Evolutionary conservation across 148 eudicot species (phyloP), one percentile per base, ranked within the genome.

Genomic region (Diospyros kaki): DNA sequence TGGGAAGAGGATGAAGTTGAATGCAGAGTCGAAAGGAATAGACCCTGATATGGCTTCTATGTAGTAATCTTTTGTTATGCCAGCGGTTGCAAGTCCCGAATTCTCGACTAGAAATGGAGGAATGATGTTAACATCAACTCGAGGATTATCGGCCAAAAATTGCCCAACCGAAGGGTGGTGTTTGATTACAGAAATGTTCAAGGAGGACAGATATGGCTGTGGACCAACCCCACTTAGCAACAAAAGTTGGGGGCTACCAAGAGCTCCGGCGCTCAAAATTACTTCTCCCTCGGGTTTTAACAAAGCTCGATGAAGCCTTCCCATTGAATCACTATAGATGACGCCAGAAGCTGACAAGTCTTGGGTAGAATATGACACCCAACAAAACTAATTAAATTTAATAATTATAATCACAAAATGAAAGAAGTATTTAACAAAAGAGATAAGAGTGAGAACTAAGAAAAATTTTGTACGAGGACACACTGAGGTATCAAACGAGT

Each of bases 201-300:
- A 41, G 53, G 84, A 12, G 13, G 12, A 75, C 2, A 89, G 84
- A n/a, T 86, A 81, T 46, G 76, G 59, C 28, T 6, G 1, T 9
- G 89, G 92, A 64, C 92, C 92, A 66, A 88, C 75, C 2, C 89
- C 89, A 71, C 90, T 89, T 15, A 89, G 75, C 86, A 89, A 81
- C 63, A 89, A 75, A 12, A 89, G 48, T 66, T 89, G 89, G 72
- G 92, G 85, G 78, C 88, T 86, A 40, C 92, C 92, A 1, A 89
- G 7, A 68, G 89, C 89, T 8, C 90, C 92, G 1, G 92, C 85
- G 71, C 89, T 83, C 39, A 89, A 8, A 58, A 89, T 81, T 64
- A 86, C 69, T 63, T 77, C 76, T 82, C 92, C 84, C 74, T 79
- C 64, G 53, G 58, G n/a, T 1, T 7, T 59, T 38, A 68, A 76